Percentiles rank a stretch among this genome's conserved stretches.
These are phyloP conservation scores for Discostella stelligera DNA, from an alignment of 352 stramenopile species.

Conservation along the genomic window DNA sequence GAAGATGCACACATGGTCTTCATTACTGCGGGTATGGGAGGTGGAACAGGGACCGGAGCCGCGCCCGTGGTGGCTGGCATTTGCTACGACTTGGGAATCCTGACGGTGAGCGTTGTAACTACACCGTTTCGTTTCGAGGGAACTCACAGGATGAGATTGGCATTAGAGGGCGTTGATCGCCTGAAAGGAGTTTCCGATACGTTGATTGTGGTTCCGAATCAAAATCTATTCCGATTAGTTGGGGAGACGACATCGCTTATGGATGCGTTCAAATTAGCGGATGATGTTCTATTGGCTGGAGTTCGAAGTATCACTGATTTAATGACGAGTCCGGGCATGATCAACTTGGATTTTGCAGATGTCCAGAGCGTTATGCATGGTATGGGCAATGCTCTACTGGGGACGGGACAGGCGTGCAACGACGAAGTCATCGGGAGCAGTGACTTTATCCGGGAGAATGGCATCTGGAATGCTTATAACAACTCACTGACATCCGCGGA, in stretches of 20 bases:
- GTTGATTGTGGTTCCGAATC: slow-evolving; percentile 91
- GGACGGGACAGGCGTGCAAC: slow-evolving; percentile 85
- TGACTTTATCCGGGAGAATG: slow-evolving; percentile 23
- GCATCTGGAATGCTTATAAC: not conserved
- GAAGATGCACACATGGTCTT: slow-evolving; percentile 70
- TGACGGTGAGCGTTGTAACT: slow-evolving; percentile 94
- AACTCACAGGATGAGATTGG: slow-evolving; percentile 84
- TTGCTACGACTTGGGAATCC: slow-evolving; percentile 89
- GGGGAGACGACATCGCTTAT: slow-evolving; percentile 56
- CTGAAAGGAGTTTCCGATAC: slow-evolving; percentile 85
- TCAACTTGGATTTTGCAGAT: slow-evolving; percentile 94
- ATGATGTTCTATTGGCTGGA: slow-evolving; percentile 63
- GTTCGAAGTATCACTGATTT: slow-evolving; percentile 72
- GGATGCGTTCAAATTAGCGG: slow-evolving; percentile 58
- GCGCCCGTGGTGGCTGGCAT: slow-evolving; percentile 86
- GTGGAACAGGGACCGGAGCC: slow-evolving; percentile 60
- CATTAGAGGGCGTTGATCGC: slow-evolving; percentile 87
- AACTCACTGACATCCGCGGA: not conserved
- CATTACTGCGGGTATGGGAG: slow-evolving; percentile 71
- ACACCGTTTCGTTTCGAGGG: slow-evolving; percentile 83
- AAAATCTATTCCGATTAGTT: slow-evolving; percentile 82
- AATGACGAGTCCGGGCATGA: slow-evolving; percentile 87
- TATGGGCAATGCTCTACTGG: slow-evolving; percentile 38
- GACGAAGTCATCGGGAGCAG: slow-evolving; percentile 22
- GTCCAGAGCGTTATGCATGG: slow-evolving; percentile 66